Percentiles rank a stretch among this genome's conserved stretches.
Conservation (phyloP, 257 asterid genomes). For the Leonotis leonurus region DNA sequence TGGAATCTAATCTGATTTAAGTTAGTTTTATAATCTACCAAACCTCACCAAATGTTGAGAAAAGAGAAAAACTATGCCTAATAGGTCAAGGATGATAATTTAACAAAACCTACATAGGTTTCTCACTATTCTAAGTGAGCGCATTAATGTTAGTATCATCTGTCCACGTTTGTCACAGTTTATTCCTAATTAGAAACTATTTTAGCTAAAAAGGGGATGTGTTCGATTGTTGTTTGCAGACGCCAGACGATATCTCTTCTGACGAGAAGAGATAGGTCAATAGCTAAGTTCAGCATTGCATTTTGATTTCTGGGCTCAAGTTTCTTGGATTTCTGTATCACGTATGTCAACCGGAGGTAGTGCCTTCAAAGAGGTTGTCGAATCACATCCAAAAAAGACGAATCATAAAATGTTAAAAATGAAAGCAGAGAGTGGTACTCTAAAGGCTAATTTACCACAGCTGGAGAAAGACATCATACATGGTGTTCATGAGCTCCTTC, state of each 20-base stretch:
- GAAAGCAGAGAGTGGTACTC: conserved; percentile 32
- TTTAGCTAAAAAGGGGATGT: conserved; percentile 14
- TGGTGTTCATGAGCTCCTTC: conserved; percentile 68
- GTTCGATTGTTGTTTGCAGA: conserved; percentile 20
- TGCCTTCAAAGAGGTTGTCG: conserved; percentile 47
- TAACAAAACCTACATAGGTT: conserved; percentile 9
- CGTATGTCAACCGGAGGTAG: conserved; percentile 64
- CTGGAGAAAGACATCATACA: conserved; percentile 41
- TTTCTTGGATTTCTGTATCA: conserved; percentile 3
- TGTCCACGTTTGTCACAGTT: conserved; percentile 12
- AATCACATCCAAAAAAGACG: conserved; percentile 31
- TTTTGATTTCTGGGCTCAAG: conserved; percentile 1
- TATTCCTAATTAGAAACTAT: conserved; percentile 9
- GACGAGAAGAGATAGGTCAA: conserved; percentile 4
- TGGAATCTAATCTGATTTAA: conserved; percentile 42
- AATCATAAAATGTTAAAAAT: conserved; percentile 25
- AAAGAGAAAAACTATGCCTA: conserved; percentile 7
- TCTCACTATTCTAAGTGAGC: conserved; percentile 7
- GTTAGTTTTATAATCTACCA: conserved; percentile 39
- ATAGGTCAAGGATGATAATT: conserved; percentile 17
- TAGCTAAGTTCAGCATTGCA: background rate
- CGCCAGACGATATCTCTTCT: conserved; percentile 4
- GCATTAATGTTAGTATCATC: conserved; percentile 8
- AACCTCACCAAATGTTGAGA: conserved; percentile 31
- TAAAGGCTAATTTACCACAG: conserved; percentile 11